Percentiles rank a stretch among this genome's conserved stretches.
Conservation (phyloP, 2,329 filamentous ascomycete genomes). For the Pyrenochaeta sp. region DNA sequence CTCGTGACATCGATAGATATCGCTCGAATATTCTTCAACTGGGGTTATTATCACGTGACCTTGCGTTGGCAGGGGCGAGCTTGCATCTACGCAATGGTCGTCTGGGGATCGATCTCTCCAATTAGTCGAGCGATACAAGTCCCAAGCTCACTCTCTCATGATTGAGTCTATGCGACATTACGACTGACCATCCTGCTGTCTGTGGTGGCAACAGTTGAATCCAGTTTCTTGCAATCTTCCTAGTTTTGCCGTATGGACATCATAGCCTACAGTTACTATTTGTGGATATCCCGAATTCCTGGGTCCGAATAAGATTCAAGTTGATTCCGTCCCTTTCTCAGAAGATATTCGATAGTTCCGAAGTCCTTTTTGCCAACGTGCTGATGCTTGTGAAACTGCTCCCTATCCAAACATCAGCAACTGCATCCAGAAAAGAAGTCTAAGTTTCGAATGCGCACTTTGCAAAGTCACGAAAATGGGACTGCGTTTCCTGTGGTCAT, state of each 20-base stretch:
- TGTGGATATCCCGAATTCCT: slow-evolving; percentile 72
- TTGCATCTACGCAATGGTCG: neutral
- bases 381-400: slow-evolving; percentile 78
- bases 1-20: neutral
- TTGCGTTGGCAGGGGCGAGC: neutral
- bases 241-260: neutral
- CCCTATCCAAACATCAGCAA: slow-evolving; percentile 55
- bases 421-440: neutral
- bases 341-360: slow-evolving; percentile 80
- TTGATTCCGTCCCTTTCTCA: slow-evolving; percentile 83
- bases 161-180: neutral
- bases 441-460: slow-evolving; percentile 56
- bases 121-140: neutral
- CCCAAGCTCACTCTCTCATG: neutral
- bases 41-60: slow-evolving; percentile 22
- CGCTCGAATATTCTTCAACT: neutral
- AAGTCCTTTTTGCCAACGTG: slow-evolving; percentile 84
- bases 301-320: slow-evolving; percentile 82
- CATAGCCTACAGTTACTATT: neutral
- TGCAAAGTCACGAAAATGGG: slow-evolving; percentile 70
- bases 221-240: neutral
- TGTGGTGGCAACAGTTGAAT: neutral
- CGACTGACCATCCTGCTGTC: neutral
- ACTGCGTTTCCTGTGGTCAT: slow-evolving; percentile 59
- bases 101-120: neutral